phyloP scores from a whole-genome alignment of 805 yeast genomes.

The Candida railenensis region DNA sequence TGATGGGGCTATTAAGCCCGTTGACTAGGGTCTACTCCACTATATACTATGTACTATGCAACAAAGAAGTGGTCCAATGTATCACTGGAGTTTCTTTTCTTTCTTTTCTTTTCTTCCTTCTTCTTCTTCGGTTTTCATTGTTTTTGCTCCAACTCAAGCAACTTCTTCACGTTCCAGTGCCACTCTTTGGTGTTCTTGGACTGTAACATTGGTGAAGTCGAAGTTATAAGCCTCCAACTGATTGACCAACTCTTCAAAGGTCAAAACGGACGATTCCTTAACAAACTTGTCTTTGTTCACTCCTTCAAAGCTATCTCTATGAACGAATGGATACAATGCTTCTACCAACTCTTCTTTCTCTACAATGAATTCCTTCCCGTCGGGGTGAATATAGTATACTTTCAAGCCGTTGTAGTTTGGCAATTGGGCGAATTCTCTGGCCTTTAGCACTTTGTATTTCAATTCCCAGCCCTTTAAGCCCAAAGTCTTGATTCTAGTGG shows the following conservation, averaged over 20 bases:
- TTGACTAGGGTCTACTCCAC: no score
- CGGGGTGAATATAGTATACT: slow-evolving; percentile 51
- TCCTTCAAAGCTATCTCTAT: slow-evolving; percentile 41
- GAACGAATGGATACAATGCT: slow-evolving; percentile 51
- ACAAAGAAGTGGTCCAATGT: no score
- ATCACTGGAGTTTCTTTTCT: background rate
- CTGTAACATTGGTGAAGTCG: slow-evolving; percentile 33
- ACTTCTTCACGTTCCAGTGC: background rate
- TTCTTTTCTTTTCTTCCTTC: background rate
- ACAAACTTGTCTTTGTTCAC: slow-evolving; percentile 50
- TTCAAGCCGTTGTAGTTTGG: slow-evolving; percentile 37
- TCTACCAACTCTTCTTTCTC: slow-evolving; percentile 66
- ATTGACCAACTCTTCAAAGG: slow-evolving; percentile 48
- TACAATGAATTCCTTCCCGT: slow-evolving; percentile 49
- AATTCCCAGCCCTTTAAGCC: slow-evolving; percentile 93
- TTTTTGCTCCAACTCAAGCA: background rate
- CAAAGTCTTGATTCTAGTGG: slow-evolving; percentile 87
- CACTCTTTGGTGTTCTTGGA: background rate
- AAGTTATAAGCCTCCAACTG: slow-evolving; percentile 45
- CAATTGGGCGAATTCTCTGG: slow-evolving; percentile 38
- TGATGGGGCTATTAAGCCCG: no score
- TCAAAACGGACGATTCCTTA: slow-evolving; percentile 39
- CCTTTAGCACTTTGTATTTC: slow-evolving; percentile 67
- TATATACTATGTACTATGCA: no score
- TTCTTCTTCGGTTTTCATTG: background rate